Conservation (phyloP, 148 eudicot genomes). For the Rheum nobile region DNA sequence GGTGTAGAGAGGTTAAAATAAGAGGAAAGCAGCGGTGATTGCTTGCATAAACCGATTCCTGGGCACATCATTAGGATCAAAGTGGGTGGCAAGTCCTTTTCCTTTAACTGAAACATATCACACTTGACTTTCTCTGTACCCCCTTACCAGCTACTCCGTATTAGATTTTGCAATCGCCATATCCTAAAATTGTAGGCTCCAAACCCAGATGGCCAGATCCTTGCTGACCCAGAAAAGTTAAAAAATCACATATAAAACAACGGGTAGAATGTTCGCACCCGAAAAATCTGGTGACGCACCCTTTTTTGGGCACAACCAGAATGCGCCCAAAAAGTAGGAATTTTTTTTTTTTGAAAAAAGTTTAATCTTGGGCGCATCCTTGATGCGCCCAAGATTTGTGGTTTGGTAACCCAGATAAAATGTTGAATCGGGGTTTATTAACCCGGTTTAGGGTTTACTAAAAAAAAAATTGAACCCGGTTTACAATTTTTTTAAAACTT, state of each 20-base stretch:
- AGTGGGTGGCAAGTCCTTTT: constrained; percentile 31
- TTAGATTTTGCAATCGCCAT: constrained; percentile 1
- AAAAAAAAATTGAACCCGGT: too few relatives aligned
- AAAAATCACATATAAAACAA: neutral
- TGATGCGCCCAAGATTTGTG: too few relatives aligned
- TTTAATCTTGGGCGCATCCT: too few relatives aligned
- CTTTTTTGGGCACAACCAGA: too few relatives aligned
- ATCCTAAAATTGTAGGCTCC: constrained; percentile 2
- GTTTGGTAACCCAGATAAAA: too few relatives aligned
- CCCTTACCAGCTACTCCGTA: constrained; percentile 9
- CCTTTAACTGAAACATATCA: constrained; percentile 18
- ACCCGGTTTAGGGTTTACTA: too few relatives aligned
- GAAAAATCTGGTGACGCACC: too few relatives aligned
- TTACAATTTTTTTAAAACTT: too few relatives aligned
- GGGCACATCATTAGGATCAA: constrained; percentile 18
- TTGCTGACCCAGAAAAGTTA: neutral
- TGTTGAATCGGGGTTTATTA: too few relatives aligned
- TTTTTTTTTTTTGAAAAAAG: too few relatives aligned
- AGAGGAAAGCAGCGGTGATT: constrained; percentile 8
- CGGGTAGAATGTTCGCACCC: too few relatives aligned
- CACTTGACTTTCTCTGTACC: constrained; percentile 6
- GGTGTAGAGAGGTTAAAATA: constrained; percentile 11
- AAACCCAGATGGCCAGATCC: neutral
- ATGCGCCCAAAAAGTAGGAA: too few relatives aligned
- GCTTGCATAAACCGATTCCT: constrained; percentile 19